phyloP scores from a whole-genome alignment of 2,329 filamentous ascomycete genomes.

The Teratosphaeria pseudoeucalypti region DNA sequence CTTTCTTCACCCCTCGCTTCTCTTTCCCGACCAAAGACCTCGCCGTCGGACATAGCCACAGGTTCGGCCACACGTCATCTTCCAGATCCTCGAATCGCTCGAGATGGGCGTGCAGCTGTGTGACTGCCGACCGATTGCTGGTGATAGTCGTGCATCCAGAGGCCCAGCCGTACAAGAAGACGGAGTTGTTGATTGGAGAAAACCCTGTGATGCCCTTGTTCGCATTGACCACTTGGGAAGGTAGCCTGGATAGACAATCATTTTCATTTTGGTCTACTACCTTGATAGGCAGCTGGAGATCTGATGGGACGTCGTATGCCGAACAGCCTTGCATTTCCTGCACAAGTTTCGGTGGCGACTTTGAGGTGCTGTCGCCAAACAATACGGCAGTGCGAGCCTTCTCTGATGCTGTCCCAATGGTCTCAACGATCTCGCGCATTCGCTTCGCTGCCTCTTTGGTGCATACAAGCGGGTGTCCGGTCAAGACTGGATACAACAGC shows the following conservation, averaged over 20 bases:
- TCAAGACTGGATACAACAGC: conserved; percentile 53
- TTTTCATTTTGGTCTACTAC: conserved; percentile 39
- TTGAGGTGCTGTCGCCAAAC: conserved; percentile 37
- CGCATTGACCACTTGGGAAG: conserved; percentile 34
- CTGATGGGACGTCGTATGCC: conserved; percentile 42
- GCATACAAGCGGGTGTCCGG: conserved; percentile 49
- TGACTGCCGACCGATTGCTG: conserved; percentile 58
- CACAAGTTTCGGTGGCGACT: conserved; percentile 21
- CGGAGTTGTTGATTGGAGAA: conserved; percentile 52
- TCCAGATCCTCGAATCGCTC: conserved; percentile 43
- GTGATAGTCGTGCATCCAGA: conserved; percentile 55
- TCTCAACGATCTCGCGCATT: conserved; percentile 56
- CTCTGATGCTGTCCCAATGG: conserved; percentile 53
- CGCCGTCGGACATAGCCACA: conserved; percentile 56
- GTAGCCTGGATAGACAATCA: conserved; percentile 32
- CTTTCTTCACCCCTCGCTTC: conserved; percentile 25
- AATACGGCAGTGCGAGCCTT: conserved; percentile 50
- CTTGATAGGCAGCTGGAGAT: conserved; percentile 52
- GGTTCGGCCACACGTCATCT: conserved; percentile 45
- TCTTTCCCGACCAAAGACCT: conserved; percentile 59
- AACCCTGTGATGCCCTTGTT: conserved; percentile 38
- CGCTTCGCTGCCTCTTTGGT: conserved; percentile 55
- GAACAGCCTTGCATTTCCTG: conserved; percentile 35
- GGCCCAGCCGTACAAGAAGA: conserved; percentile 64
- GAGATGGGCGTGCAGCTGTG: conserved; percentile 51